Evolutionary conservation across 2,329 filamentous ascomycete species (phyloP), one percentile per base, ranked within the genome.

Genomic region (Rutstroemia sp.): DNA sequence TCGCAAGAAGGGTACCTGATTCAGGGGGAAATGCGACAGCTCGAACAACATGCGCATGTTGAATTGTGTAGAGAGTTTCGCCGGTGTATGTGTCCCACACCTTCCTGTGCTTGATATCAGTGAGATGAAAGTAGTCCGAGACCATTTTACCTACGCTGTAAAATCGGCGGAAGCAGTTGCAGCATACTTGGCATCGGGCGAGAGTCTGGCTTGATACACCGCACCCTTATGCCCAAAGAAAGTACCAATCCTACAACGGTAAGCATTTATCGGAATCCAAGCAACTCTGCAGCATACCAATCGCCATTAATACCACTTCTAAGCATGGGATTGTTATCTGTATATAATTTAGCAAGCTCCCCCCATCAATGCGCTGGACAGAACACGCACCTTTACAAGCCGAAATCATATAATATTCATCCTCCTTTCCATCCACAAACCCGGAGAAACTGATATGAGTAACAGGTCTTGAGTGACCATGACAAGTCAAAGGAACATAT

Each of bases 171-270:
- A 95, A 48, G 90, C 94, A 37, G 95, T 97, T 9, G 92, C 94
- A 57, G 94, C 92, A 49, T 91, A 86, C 25, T 83, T 85, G 44
- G 91, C 90, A 74, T 97, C 91, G 19, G 89, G 85, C 53, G 91
- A 96, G 38, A 99, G 79, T 65, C 92, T 84, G 54, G 92, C 90
- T 75, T 96, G 92, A 91, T 94, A 99, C 59, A 97, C 92, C 39
- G 94, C 94, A 61, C 94, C 94, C 75, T 99, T 97, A 77, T 99
- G 94, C 42, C 94, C 94, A 67, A 99, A 87, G 71, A 97, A 97
- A 39, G 94, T 97, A 49, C 94, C 94, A 65, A 97, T 97, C 89
- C 81, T 83, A 57, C 8, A 38, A 57, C 7, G 61, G 48, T 66
- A 62, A 67, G 58, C 52, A 65, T 49, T 10, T 23, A 30, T 27